Conservation (phyloP, 1,139 yeast genomes). For the Geotrichum fermentans region DNA sequence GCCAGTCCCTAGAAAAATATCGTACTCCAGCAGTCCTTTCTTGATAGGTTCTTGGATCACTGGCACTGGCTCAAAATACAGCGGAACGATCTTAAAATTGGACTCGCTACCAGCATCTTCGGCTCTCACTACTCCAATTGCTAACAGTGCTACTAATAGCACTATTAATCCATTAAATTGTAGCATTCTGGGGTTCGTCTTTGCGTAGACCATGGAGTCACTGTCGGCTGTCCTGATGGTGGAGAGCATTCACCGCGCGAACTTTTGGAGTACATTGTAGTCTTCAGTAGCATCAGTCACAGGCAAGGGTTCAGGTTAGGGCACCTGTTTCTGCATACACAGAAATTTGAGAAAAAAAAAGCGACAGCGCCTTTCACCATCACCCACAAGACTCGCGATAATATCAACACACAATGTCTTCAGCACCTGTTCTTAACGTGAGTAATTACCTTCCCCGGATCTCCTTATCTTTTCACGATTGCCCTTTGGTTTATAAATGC, state of each 20-base stretch:
- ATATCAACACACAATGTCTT: constrained; percentile 20
- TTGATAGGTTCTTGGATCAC: constrained; percentile 1
- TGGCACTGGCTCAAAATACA: constrained; percentile 6
- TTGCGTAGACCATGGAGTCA: no score
- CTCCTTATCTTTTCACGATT: no score
- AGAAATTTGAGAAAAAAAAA: constrained; percentile 3
- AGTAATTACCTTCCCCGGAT: no score
- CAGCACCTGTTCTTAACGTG: constrained; percentile 32
- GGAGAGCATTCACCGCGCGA: no score
- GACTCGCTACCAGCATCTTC: not conserved
- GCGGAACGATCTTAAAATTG: constrained; percentile 3
- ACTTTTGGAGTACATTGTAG: constrained; percentile 1
- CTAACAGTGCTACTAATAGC: not conserved
- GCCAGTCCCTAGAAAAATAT: constrained; percentile 6
- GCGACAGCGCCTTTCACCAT: constrained; percentile 16
- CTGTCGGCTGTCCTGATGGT: no score
- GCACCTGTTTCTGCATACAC: not conserved
- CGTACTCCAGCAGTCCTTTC: constrained; percentile 15
- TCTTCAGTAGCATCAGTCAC: not conserved
- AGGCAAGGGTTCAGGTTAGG: constrained; percentile 7
- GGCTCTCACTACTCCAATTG: not conserved
- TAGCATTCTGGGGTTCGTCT: not conserved
- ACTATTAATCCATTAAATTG: not conserved
- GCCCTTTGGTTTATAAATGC: no score
- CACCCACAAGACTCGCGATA: constrained; percentile 16